Conservation (phyloP, 129 eudicot genomes). For the Lonicera japonica region DNA sequence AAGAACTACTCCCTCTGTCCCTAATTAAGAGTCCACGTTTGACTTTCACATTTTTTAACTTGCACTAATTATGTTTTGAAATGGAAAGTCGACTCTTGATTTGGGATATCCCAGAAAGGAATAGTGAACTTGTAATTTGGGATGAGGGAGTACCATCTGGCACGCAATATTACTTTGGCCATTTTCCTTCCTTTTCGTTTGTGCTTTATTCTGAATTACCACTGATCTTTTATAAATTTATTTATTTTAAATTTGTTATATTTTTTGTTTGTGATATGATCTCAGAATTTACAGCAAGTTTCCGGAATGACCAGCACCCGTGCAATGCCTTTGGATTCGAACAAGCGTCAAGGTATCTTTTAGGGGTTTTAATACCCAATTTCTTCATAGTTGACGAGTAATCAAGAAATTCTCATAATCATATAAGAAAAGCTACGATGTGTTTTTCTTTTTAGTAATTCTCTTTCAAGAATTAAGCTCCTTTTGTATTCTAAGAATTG, state of each 20-base stretch:
- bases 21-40: neutral
- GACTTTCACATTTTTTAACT: too few species aligned
- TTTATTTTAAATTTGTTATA: neutral
- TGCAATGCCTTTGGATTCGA: slow-evolving; percentile 39
- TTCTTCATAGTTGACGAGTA: too few species aligned
- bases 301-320: slow-evolving; percentile 50
- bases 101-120: too few species aligned
- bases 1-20: neutral
- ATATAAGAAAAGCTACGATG: too few species aligned
- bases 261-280: slow-evolving; percentile 13
- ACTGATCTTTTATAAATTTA: neutral
- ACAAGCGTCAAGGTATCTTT: slow-evolving; percentile 64
- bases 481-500: neutral
- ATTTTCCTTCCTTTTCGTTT: neutral
- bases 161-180: too few species aligned
- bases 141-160: too few species aligned
- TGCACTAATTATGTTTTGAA: too few species aligned
- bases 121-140: too few species aligned
- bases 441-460: slow-evolving; percentile 7
- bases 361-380: neutral
- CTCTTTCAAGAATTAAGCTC: slow-evolving; percentile 7
- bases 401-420: neutral
- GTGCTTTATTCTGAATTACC: neutral
- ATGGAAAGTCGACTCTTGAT: too few species aligned
- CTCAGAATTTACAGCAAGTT: slow-evolving; percentile 48